Conservation (phyloP, 176 grass and related monocot genomes). For the Oryza glumipatula region DNA sequence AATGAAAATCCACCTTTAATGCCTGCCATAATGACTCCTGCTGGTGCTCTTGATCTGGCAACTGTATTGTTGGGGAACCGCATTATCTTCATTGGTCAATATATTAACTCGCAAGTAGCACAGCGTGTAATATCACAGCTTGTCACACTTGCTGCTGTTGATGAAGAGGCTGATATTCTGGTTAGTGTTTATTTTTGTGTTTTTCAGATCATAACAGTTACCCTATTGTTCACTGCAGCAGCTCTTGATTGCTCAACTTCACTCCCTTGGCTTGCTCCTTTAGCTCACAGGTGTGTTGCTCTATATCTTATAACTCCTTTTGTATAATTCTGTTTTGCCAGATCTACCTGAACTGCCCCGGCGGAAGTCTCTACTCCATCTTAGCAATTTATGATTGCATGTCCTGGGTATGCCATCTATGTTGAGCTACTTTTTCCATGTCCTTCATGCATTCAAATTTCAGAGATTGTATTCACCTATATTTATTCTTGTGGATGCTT, state of each 20-base stretch:
- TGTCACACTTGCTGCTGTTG: conserved; percentile 78
- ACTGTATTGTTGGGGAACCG: conserved; percentile 81
- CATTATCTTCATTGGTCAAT: conserved; percentile 90
- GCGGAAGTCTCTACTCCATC: conserved; percentile 90
- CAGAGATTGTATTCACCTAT: not conserved
- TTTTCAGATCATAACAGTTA: conserved; percentile 15
- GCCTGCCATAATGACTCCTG: conserved; percentile 77
- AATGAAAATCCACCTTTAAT: conserved; percentile 90
- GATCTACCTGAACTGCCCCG: conserved; percentile 90
- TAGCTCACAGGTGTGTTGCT: not conserved
- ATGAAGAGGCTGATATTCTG: conserved; percentile 88
- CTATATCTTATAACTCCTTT: conserved; percentile 7
- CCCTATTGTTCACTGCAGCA: not conserved
- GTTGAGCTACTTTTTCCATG: conserved; percentile 16
- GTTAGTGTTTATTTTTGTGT: conserved; percentile 51
- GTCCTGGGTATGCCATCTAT: conserved; percentile 74
- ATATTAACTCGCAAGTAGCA: conserved; percentile 89
- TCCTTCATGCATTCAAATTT: conserved; percentile 25
- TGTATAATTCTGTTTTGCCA: conserved; percentile 46
- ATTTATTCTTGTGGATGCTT: conserved; percentile 25
- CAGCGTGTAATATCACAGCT: conserved; percentile 95
- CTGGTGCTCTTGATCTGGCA: conserved; percentile 74
- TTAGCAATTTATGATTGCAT: conserved; percentile 98
- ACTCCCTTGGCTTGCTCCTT: too few species aligned
- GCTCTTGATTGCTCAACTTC: not conserved